Evolutionary conservation across 1,284 basidiomycete species (phyloP).

Genomic region (Coniophora puteana): DNA sequence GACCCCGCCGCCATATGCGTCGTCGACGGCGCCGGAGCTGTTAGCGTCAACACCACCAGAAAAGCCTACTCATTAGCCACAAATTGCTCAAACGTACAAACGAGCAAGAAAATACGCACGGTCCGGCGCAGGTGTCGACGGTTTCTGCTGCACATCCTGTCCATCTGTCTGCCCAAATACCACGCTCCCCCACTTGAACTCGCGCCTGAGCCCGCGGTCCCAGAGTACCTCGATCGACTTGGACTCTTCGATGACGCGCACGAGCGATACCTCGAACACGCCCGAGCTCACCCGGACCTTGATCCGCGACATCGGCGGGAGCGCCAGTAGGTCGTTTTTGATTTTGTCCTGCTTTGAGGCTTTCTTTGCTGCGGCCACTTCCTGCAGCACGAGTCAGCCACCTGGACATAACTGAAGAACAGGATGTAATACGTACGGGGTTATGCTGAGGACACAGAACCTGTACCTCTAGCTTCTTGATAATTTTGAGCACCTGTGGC

Average conservation of each 20-base stretch:
- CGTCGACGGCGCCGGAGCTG: conserved; percentile 10
- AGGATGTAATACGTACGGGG: conserved; percentile 49
- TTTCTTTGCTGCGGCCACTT: conserved; percentile 67
- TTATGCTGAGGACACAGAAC: conserved; percentile 81
- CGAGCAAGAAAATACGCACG: conserved; percentile 23
- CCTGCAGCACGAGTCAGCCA: conserved; percentile 36
- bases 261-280: conserved; percentile 75
- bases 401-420: conserved; percentile 1
- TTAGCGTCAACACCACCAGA: too few relatives aligned
- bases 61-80: neutral
- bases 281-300: conserved; percentile 78
- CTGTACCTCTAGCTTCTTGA: conserved; percentile 70
- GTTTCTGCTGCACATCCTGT: conserved; percentile 59
- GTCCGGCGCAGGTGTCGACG: conserved; percentile 44
- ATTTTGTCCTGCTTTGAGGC: conserved; percentile 65
- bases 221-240: conserved; percentile 76
- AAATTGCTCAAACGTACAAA: neutral
- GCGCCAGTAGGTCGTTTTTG: conserved; percentile 59
- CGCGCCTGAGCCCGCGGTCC: conserved; percentile 65
- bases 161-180: conserved; percentile 61
- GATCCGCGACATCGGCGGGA: conserved; percentile 69
- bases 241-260: conserved; percentile 65
- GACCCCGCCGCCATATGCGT: conserved; percentile 15
- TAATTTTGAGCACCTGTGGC: conserved; percentile 52
- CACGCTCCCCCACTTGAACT: conserved; percentile 79